Conservation (phyloP, 345 rosid genomes). For the Erucastrum elatum region DNA sequence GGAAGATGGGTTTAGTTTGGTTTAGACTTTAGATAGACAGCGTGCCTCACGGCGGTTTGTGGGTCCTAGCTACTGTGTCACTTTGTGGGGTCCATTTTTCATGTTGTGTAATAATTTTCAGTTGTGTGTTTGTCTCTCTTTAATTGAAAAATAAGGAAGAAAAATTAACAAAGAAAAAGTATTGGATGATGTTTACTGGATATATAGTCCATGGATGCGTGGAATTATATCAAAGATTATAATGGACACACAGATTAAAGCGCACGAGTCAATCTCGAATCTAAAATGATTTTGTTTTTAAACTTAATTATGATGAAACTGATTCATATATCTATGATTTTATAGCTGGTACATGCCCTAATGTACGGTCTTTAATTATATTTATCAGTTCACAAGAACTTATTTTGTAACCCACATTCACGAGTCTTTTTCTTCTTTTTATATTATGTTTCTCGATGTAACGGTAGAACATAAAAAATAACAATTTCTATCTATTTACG, state of each 20-base stretch:
- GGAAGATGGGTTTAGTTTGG: conserved; percentile 54
- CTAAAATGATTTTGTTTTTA: background rate
- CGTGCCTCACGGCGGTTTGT: conserved; percentile 80
- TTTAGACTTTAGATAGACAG: conserved; percentile 46
- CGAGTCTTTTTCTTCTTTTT: background rate
- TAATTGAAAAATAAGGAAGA: background rate
- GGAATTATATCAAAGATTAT: conserved; percentile 27
- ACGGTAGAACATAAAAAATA: conserved; percentile 18
- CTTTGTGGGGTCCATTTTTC: conserved; percentile 45
- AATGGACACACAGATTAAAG: conserved; percentile 22
- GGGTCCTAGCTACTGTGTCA: conserved; percentile 47
- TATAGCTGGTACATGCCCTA: conserved; percentile 32
- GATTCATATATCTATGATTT: conserved; percentile 19
- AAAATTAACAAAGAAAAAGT: background rate
- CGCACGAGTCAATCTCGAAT: conserved; percentile 25
- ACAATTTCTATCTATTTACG: background rate
- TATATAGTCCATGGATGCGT: conserved; percentile 37
- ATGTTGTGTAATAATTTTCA: conserved; percentile 29
- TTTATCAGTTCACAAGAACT: conserved; percentile 16
- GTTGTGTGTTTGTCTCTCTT: conserved; percentile 25
- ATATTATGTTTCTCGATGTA: conserved; percentile 22
- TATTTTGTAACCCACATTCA: background rate
- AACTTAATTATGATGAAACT: conserved; percentile 19
- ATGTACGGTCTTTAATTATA: conserved; percentile 33
- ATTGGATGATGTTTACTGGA: conserved; percentile 31